phyloP scores from a whole-genome alignment of 106 monocot genomes.

The Acorus gramineus region DNA sequence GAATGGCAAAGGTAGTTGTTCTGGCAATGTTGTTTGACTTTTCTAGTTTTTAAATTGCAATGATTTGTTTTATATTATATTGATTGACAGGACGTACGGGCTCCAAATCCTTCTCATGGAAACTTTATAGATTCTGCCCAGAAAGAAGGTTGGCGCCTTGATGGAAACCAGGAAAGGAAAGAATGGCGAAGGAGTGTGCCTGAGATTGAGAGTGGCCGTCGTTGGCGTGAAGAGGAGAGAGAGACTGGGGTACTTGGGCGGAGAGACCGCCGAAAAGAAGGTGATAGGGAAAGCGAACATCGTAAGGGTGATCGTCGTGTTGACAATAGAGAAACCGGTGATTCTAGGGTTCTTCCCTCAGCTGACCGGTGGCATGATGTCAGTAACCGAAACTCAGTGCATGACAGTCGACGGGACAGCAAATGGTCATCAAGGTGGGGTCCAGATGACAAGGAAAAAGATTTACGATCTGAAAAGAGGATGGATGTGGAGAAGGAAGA shows the following conservation, averaged over 20 bases:
- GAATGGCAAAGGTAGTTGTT: too few relatives aligned
- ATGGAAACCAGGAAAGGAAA: slow-evolving; percentile 66
- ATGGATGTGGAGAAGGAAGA: slow-evolving; percentile 64
- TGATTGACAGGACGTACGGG: slow-evolving; percentile 37
- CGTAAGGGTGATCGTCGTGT: slow-evolving; percentile 64
- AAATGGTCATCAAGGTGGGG: slow-evolving; percentile 99
- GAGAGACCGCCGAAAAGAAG: slow-evolving; percentile 84
- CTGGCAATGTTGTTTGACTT: background rate
- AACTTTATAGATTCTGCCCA: slow-evolving; percentile 28
- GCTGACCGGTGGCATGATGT: slow-evolving; percentile 66
- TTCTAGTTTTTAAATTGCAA: background rate
- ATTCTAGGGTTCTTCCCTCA: slow-evolving; percentile 31
- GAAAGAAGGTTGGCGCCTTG: slow-evolving; percentile 63
- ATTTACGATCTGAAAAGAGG: slow-evolving; percentile 62
- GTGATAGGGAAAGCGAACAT: slow-evolving; percentile 64
- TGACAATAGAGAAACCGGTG: slow-evolving; percentile 53
- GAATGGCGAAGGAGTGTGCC: slow-evolving; percentile 61
- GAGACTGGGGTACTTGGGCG: slow-evolving; percentile 84
- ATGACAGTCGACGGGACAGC: slow-evolving; percentile 67
- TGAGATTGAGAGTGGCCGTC: slow-evolving; percentile 57
- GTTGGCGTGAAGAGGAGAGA: slow-evolving; percentile 98
- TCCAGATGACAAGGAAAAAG: slow-evolving; percentile 81
- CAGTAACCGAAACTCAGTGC: slow-evolving; percentile 30
- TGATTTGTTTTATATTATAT: background rate
- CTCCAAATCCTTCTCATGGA: slow-evolving; percentile 30